Base-by-base conservation (phyloP, 768 basidiomycete genomes). In the Tulasnella sp. region DNA sequence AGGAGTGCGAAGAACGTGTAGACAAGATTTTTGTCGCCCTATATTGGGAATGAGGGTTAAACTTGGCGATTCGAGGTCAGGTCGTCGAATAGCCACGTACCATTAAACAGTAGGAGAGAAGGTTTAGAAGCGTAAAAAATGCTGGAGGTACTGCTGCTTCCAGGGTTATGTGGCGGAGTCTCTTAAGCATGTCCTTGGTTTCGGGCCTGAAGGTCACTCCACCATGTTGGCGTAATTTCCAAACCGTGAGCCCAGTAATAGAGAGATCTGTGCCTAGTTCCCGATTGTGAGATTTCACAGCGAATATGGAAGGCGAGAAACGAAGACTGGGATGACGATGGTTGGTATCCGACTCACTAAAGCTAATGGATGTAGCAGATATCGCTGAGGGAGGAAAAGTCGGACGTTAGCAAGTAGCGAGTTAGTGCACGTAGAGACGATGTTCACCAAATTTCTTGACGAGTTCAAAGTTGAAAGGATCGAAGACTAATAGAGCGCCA, bases 101-200 rank as follows among this genome's bases (percentile, higher is more conserved):
- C 72, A 73, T 73, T 36, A 22, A 9, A 54, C n/a, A 14, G n/a
- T 25, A 73, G 11, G n/a, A 42, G 15, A 54, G 15, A 15, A 73
- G 25, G 22, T 73, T 73, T 12, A 73, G 72, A n/a, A 42, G 19
- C 3, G 72, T 29, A 38, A 37, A 73, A 25, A 73, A 17, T 12
- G 49, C 39, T 6, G 72, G 72, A n/a, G 72, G 72, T 1, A 49
- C 42, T 29, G 72, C 72, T 15, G 72, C 40, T 72, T 72, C 71
- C 19, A 34, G 40, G 8, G 71, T 72, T 9, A 72, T 31, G 38
- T 7, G 22, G 8, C 15, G 37, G 25, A 72, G 71, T 72, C 40
- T 15, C 34, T n/a, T 19, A 17, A 72, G 36, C 3, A 38, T 36
- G 40, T 37, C 34, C 22, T 72, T 40, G 37, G 71, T 72, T 37